phyloP scores from a whole-genome alignment of 164 flowering plant species.

The Liquidambar formosana region DNA sequence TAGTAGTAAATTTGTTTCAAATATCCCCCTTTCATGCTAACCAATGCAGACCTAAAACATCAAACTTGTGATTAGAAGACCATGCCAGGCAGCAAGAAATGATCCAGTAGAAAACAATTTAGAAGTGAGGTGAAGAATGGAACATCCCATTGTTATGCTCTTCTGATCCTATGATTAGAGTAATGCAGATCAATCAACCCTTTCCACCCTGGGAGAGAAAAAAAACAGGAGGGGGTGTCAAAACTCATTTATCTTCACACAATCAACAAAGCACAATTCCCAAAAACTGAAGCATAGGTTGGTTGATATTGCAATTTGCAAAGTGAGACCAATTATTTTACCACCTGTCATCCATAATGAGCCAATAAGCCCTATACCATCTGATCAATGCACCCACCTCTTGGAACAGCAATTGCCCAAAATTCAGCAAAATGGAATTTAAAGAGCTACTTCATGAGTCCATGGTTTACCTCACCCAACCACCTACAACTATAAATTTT shows the following conservation, averaged over 20 bases:
- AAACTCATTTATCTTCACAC: neutral
- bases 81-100: neutral
- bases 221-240: neutral
- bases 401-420: too few species aligned
- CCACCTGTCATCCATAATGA: too few species aligned
- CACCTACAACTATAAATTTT: too few species aligned
- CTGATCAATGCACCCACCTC: too few species aligned
- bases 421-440: too few species aligned
- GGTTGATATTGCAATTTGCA: too few species aligned
- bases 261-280: neutral
- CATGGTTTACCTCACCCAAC: too few species aligned
- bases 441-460: too few species aligned
- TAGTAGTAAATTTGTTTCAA: neutral
- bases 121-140: neutral
- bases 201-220: slow-evolving; percentile 27
- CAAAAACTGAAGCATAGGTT: too few species aligned
- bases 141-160: neutral
- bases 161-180: neutral
- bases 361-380: too few species aligned
- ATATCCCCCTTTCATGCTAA: neutral
- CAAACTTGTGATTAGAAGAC: neutral
- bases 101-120: neutral
- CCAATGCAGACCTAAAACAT: neutral
- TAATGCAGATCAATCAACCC: slow-evolving; percentile 8
- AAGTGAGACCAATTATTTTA: too few species aligned